phyloP scores from a whole-genome alignment of 2,329 filamentous ascomycete genomes.

The Juglanconis oblonga region DNA sequence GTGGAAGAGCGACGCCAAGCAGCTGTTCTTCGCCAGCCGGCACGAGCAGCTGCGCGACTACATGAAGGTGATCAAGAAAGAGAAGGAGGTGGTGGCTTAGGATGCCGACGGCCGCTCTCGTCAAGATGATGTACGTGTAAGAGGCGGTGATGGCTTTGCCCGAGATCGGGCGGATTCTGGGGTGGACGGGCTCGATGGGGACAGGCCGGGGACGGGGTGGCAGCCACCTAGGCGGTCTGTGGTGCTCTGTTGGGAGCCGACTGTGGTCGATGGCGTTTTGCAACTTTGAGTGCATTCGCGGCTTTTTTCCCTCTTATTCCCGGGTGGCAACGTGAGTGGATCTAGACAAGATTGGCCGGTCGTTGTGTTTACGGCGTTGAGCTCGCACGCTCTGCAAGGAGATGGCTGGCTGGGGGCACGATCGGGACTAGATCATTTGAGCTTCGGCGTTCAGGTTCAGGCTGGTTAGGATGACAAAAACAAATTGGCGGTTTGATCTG shows the following conservation, averaged over 20 bases:
- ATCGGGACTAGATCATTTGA: neutral
- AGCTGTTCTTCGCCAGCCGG: slow-evolving; percentile 88
- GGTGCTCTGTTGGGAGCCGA: neutral
- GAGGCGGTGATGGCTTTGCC: too few species aligned
- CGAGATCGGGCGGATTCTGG: neutral
- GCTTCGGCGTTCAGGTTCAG: neutral
- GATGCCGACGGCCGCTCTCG: neutral
- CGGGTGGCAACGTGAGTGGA: too few species aligned
- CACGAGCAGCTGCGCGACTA: slow-evolving; percentile 86
- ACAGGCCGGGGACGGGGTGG: neutral
- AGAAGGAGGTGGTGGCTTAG: neutral
- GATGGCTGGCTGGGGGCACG: too few species aligned
- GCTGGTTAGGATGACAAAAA: neutral
- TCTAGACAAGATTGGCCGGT: neutral
- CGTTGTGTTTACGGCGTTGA: too few species aligned
- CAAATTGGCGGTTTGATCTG: neutral
- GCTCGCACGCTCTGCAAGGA: too few species aligned
- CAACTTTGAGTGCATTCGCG: neutral
- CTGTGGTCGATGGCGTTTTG: neutral
- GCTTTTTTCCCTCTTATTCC: too few species aligned
- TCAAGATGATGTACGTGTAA: neutral
- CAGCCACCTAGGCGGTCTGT: neutral
- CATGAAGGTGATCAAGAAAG: slow-evolving; percentile 56
- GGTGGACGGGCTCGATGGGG: neutral
- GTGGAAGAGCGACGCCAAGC: slow-evolving; percentile 77